phyloP scores from a whole-genome alignment of 192 early-diverging fungal species.

The Linnemannia schmuckeri region DNA sequence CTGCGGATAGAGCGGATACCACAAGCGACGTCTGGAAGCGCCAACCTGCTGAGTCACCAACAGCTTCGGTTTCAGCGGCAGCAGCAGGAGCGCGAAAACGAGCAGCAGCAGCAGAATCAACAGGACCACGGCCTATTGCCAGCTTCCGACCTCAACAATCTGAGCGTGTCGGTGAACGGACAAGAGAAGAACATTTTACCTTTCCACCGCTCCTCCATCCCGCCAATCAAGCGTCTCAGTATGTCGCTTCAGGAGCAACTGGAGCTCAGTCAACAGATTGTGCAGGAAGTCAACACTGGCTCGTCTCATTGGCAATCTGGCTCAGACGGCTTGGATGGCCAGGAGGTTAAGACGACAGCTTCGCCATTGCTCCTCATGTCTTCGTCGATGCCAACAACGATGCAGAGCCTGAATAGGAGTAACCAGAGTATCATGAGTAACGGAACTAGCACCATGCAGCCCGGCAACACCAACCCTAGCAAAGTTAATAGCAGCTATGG shows the following conservation, averaged over 20 bases:
- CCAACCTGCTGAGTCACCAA: slow-evolving; percentile 37
- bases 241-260: slow-evolving; percentile 56
- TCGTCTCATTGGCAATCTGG: slow-evolving; percentile 22
- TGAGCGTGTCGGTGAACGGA: slow-evolving; percentile 47
- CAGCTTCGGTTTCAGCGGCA: slow-evolving; percentile 38
- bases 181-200: slow-evolving; percentile 45
- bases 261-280: slow-evolving; percentile 51
- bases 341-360: slow-evolving; percentile 16
- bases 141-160: slow-evolving; percentile 15
- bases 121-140: background rate
- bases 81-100: slow-evolving; percentile 21
- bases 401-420: slow-evolving; percentile 33
- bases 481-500: slow-evolving; percentile 46
- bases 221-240: slow-evolving; percentile 6
- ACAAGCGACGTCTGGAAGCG: slow-evolving; percentile 16
- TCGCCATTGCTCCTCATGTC: slow-evolving; percentile 53
- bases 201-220: slow-evolving; percentile 22
- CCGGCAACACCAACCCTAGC: slow-evolving; percentile 43
- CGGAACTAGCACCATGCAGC: slow-evolving; percentile 45
- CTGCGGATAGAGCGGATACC: slow-evolving; percentile 47
- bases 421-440: slow-evolving; percentile 44
- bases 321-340: slow-evolving; percentile 19
- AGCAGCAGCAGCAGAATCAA: background rate
- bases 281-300: slow-evolving; percentile 38
- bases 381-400: slow-evolving; percentile 48